phyloP scores from a whole-genome alignment of 179 eudicot species.

The Silene vulgaris region DNA sequence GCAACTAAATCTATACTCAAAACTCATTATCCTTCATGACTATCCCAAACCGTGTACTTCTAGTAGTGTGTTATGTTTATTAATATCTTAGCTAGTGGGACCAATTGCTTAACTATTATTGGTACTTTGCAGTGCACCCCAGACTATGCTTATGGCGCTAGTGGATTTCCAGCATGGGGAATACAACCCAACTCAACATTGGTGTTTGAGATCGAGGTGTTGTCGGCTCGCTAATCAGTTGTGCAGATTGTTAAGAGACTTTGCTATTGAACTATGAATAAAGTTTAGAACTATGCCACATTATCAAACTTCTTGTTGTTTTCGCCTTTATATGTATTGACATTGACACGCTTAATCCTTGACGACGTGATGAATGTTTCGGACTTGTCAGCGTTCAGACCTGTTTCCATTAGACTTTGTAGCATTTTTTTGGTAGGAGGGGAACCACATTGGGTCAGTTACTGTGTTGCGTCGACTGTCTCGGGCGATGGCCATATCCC shows the following conservation, averaged over 20 bases:
- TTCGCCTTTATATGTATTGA: conserved; percentile 8
- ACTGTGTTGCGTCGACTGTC: no score
- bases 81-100: neutral
- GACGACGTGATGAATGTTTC: neutral
- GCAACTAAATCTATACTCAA: neutral
- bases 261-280: conserved; percentile 27
- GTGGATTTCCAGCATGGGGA: conserved; percentile 89
- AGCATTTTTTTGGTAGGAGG: no score
- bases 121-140: conserved; percentile 75
- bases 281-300: conserved; percentile 19
- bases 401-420: no score
- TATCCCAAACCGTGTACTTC: no score
- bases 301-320: neutral
- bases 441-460: no score
- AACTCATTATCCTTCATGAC: neutral
- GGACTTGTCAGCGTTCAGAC: neutral
- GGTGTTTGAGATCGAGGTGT: conserved; percentile 88
- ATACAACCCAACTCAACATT: conserved; percentile 77
- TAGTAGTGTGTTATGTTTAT: neutral
- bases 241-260: conserved; percentile 12
- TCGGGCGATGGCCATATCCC: no score
- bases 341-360: neutral
- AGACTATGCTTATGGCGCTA: conserved; percentile 74
- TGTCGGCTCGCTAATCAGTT: conserved; percentile 37
- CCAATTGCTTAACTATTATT: neutral